Conservation (phyloP, 345 rosid species). For the Sisymbrium altissimum region DNA sequence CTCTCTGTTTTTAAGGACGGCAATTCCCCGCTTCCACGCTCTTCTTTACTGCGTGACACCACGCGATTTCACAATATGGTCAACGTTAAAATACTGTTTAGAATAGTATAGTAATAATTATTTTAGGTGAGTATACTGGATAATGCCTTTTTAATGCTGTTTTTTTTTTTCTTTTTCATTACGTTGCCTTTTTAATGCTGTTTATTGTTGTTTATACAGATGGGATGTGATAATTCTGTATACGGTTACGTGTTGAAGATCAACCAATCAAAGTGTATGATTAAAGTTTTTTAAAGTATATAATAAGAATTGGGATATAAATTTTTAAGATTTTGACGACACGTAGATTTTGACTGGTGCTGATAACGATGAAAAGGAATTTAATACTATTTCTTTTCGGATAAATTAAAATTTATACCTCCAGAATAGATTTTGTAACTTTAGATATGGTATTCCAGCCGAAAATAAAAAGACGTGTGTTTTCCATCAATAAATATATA, state of each 20-base stretch:
- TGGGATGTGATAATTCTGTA: not conserved
- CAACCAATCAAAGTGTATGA: not conserved
- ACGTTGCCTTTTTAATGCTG: not conserved
- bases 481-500: no score
- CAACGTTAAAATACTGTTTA: slow-evolving; percentile 4
- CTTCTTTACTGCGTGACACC: not conserved
- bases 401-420: not conserved
- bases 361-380: slow-evolving; percentile 10
- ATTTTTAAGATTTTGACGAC: slow-evolving; percentile 1
- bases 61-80: slow-evolving; percentile 6
- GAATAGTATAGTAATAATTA: not conserved
- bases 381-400: not conserved
- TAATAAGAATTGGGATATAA: not conserved
- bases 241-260: slow-evolving; percentile 3
- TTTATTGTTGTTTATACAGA: not conserved
- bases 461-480: not conserved
- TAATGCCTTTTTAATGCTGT: slow-evolving; percentile 15
- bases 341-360: slow-evolving; percentile 3
- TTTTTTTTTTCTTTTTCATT: not conserved
- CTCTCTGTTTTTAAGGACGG: slow-evolving; percentile 7
- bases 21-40: slow-evolving; percentile 32
- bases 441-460: not conserved
- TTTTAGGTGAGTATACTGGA: slow-evolving; percentile 1
- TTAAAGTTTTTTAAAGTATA: not conserved
- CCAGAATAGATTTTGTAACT: not conserved